phyloP scores from a whole-genome alignment of 202 grass and related monocot genomes.

The Saccharum hybrid region DNA sequence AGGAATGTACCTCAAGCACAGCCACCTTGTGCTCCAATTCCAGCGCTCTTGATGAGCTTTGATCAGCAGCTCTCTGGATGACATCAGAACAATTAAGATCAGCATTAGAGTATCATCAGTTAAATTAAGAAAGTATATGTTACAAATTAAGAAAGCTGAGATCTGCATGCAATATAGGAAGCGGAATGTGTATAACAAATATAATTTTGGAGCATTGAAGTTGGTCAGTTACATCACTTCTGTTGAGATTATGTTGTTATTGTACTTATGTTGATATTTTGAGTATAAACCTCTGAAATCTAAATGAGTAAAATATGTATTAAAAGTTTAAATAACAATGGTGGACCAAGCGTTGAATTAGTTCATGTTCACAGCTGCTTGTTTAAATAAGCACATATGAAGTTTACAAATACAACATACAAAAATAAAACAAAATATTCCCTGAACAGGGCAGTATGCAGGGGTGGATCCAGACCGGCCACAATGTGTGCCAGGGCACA shows the following conservation, averaged over 20 bases:
- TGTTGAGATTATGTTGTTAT: neutral
- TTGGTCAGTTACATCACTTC: neutral
- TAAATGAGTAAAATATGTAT: constrained; percentile 31
- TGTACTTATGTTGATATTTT: neutral
- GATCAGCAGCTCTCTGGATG: constrained; percentile 89
- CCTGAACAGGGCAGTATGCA: constrained; percentile 24
- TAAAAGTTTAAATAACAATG: constrained; percentile 6
- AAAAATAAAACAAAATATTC: constrained; percentile 34
- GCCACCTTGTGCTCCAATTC: constrained; percentile 95
- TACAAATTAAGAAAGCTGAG: constrained; percentile 14
- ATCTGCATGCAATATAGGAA: constrained; percentile 5
- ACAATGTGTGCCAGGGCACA: neutral
- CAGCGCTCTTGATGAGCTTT: constrained; percentile 88
- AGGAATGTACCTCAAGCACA: constrained; percentile 80
- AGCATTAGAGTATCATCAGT: constrained; percentile 21
- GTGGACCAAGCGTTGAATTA: constrained; percentile 18
- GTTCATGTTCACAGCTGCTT: constrained; percentile 17
- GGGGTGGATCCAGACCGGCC: neutral
- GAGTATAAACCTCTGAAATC: constrained; percentile 25
- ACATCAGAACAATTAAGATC: constrained; percentile 32
- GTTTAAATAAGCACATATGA: neutral
- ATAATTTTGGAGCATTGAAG: constrained; percentile 7
- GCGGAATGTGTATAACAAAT: neutral
- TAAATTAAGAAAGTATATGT: constrained; percentile 6
- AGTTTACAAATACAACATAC: constrained; percentile 6